Evolutionary conservation across 495 filamentous ascomycete genomes (phyloP).

Genomic region (Cercophora newfieldiana): DNA sequence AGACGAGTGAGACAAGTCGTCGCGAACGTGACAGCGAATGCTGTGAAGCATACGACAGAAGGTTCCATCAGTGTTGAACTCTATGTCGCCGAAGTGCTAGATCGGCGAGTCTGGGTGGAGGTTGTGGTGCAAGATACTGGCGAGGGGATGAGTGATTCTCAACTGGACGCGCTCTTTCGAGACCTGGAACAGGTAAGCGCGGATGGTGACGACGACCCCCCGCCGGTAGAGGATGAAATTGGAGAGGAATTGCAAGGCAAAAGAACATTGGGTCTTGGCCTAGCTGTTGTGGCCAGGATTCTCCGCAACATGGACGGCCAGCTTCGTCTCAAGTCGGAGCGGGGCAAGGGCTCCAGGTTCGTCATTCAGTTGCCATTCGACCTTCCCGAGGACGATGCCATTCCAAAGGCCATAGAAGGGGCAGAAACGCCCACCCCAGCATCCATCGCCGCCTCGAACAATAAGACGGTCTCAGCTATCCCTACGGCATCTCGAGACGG

Average conservation of each 20-base stretch:
- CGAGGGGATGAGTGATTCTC: conserved; percentile 68
- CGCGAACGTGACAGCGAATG: conserved; percentile 81
- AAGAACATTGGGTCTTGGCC: conserved; percentile 69
- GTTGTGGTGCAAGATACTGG: conserved; percentile 79
- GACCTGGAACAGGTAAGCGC: conserved; percentile 84
- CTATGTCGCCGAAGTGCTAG: conserved; percentile 49
- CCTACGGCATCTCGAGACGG: conserved; percentile 40
- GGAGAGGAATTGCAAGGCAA: conserved; percentile 32
- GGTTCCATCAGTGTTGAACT: conserved; percentile 74
- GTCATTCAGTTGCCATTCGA: conserved; percentile 70
- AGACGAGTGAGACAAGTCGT: conserved; percentile 77
- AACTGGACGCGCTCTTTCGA: conserved; percentile 76
- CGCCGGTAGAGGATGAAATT: conserved; percentile 31
- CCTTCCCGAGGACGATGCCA: conserved; percentile 51
- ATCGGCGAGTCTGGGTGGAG: conserved; percentile 61
- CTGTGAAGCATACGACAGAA: conserved; percentile 73
- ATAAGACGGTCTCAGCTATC: conserved; percentile 32
- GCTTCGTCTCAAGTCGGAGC: conserved; percentile 81
- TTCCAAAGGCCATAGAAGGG: conserved; percentile 20
- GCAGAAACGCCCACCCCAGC: conserved; percentile 4
- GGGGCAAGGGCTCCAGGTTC: conserved; percentile 83
- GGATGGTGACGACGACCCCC: conserved; percentile 48
- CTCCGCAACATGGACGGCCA: conserved; percentile 91
- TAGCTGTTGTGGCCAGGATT: conserved; percentile 83
- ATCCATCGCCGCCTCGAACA: conserved; percentile 21